Evolutionary conservation across 441 rosid species (phyloP), one percentile per base, ranked within the genome.

Genomic region (Arabidopsis lyrata): DNA sequence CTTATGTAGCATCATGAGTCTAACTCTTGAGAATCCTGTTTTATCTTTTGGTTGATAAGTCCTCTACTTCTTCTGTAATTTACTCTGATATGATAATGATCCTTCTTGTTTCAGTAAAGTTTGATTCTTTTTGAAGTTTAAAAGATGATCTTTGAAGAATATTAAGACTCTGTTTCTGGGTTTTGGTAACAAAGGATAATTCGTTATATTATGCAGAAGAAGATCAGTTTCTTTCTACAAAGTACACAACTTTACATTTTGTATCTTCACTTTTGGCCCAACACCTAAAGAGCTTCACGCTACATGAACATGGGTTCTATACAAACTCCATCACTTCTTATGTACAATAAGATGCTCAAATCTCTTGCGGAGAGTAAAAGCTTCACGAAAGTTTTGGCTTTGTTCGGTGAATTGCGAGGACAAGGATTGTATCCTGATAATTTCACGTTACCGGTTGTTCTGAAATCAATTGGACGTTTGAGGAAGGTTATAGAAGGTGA

Each of bases 381-480:
- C 24, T 78, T 68, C 24, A 68, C 66, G 36, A 81, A 73, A 66
- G 80, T 79, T 12, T 77, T 86, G 34, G 35, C 75, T 59, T 67
- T 85, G 55, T 86, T 86, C 62, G 42, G 36, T 57, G 72, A 81
- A 53, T 56, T 88, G 57, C 82, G 90, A 70, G 79, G 66, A 50
- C 66, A 71, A 20, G 86, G 89, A n/a, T 53, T 87, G 61, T 73
- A 75, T 63, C 87, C 95, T 1, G 95, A 86, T 72, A 86, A 83
- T 81, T 90, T 86, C 70, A 90, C 90, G 0, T 82, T 86, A 66
- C 96, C 93, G 1, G 83, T 85, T 77, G 87, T 88, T 59, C 75
- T 86, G 48, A 90, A 70, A 65, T 84, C 86, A 8, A 53, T 88
- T 50, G 89, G 91, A 15, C 81, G 79, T 20, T 68, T 85, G 27